Base-by-base conservation (phyloP, 2,329 filamentous ascomycete genomes). In the Fusarium cicatricum region DNA sequence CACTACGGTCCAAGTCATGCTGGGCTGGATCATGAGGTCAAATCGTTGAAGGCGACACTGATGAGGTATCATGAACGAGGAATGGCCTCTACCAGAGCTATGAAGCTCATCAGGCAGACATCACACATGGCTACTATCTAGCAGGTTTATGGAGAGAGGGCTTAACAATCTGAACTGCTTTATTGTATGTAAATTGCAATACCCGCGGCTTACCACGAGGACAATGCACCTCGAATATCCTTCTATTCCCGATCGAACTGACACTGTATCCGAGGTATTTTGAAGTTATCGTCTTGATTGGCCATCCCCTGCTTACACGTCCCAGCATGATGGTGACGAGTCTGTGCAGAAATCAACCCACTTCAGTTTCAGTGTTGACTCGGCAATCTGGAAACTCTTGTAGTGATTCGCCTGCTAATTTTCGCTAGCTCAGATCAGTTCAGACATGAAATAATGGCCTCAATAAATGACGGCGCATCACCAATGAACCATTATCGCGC, bases 351-450 rank as follows among this genome's bases (percentile, higher is more conserved):
- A 16, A 15, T 11, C 45, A 48, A 48, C 45, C 45, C 19, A 55
- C 52, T 39, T 29, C 33, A 36, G 54, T 57, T 57, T 57, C 54
- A 57, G 39, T 12, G 10, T 41, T 21, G 40, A 19, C 43, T 34
- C 14, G 54, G 33, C n/a, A 26, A 12, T 43, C 5, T 32, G 28
- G 17, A n/a, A 39, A 43, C 42, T 15, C 26, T 23, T 12, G 16
- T 23, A 28, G 5, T 31, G 42, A 60, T 60, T 60, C 31, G 52
- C 32, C 29, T 26, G 33, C 11, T 36, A 8, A 17, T 17, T 36
- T 36, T 11, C 8, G 15, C 33, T 17, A 7, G n/a, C n/a, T 36
- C 10, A 11, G 7, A n/a, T n/a, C 15, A n/a, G 33, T 16, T 36
- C 33, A 11, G n/a, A 36, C 33, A 5, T 5, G 15, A 11, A 21